Evolutionary conservation across 2,329 filamentous ascomycete genomes (phyloP).

Genomic region (Penicillium expansum): DNA sequence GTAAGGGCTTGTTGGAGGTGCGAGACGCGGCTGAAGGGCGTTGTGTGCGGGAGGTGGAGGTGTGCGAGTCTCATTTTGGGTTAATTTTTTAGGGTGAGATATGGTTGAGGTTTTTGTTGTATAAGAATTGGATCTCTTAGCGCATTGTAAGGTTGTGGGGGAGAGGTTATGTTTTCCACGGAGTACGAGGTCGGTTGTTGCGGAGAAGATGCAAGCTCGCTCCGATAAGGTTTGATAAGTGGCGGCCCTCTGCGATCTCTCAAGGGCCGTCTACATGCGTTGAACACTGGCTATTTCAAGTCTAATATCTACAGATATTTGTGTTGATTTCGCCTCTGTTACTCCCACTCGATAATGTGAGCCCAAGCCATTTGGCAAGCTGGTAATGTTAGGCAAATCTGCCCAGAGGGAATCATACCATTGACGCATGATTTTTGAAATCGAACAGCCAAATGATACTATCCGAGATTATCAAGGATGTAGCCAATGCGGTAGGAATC

Average conservation of each 20-base stretch:
- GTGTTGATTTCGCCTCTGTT: not conserved
- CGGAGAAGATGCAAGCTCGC: conserved; percentile 24
- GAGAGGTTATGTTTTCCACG: conserved; percentile 18
- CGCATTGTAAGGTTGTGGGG: not conserved
- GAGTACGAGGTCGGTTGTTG: conserved; percentile 22
- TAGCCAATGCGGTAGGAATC: not conserved
- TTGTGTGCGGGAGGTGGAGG: conserved; percentile 55
- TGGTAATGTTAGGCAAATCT: not conserved
- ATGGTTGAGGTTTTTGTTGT: not conserved
- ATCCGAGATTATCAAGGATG: not conserved
- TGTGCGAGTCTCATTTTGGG: conserved; percentile 56
- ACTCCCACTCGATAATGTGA: no score
- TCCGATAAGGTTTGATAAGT: conserved; percentile 16
- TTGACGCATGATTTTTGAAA: not conserved
- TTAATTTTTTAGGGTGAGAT: not conserved
- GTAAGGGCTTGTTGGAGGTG: conserved; percentile 58
- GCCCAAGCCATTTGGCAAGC: not conserved
- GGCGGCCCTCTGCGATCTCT: not conserved
- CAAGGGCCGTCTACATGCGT: not conserved
- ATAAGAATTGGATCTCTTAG: not conserved
- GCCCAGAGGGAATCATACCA: not conserved
- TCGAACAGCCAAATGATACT: not conserved
- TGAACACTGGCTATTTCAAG: not conserved
- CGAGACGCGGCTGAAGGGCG: conserved; percentile 56
- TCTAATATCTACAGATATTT: not conserved